phyloP scores from a whole-genome alignment of 2,329 filamentous ascomycete species.

The Calcarisporium arbuscula region DNA sequence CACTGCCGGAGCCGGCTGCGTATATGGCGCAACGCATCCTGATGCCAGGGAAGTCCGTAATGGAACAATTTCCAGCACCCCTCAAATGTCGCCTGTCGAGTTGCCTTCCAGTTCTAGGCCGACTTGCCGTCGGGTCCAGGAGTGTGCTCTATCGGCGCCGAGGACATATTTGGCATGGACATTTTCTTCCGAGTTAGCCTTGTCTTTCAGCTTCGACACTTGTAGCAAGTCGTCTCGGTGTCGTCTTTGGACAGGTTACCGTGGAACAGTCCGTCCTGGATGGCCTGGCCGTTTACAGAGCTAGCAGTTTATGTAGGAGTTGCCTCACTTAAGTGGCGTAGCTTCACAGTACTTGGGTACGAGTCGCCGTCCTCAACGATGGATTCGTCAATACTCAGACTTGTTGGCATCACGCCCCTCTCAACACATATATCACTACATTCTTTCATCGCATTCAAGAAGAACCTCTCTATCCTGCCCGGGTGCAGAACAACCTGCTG shows the following conservation, averaged over 20 bases:
- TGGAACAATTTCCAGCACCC: slow-evolving; percentile 36
- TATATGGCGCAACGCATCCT: slow-evolving; percentile 53
- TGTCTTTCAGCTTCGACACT: slow-evolving; percentile 15
- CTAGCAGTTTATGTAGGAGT: no score
- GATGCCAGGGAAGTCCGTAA: slow-evolving; percentile 54
- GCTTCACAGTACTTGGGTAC: slow-evolving; percentile 54
- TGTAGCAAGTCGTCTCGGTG: slow-evolving; percentile 38
- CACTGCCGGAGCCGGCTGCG: slow-evolving; percentile 45
- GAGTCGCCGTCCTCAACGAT: slow-evolving; percentile 40
- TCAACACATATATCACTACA: no score
- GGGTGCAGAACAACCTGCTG: slow-evolving; percentile 64
- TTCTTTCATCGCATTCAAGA: slow-evolving; percentile 59
- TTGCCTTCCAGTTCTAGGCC: slow-evolving; percentile 47
- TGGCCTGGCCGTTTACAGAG: no score
- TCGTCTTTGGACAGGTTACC: slow-evolving; percentile 54
- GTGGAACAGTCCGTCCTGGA: slow-evolving; percentile 49
- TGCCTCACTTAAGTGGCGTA: slow-evolving; percentile 51
- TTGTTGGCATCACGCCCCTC: slow-evolving; percentile 51
- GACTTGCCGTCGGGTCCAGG: slow-evolving; percentile 55
- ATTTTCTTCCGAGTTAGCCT: no score
- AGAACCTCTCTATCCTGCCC: slow-evolving; percentile 62
- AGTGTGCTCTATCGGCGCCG: slow-evolving; percentile 63
- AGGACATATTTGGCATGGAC: slow-evolving; percentile 51
- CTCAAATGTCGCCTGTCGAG: slow-evolving; percentile 46
- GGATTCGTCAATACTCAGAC: slow-evolving; percentile 46